phyloP scores from a whole-genome alignment of 805 yeast species.

The Wickerhamomyces kurtzmanii region DNA sequence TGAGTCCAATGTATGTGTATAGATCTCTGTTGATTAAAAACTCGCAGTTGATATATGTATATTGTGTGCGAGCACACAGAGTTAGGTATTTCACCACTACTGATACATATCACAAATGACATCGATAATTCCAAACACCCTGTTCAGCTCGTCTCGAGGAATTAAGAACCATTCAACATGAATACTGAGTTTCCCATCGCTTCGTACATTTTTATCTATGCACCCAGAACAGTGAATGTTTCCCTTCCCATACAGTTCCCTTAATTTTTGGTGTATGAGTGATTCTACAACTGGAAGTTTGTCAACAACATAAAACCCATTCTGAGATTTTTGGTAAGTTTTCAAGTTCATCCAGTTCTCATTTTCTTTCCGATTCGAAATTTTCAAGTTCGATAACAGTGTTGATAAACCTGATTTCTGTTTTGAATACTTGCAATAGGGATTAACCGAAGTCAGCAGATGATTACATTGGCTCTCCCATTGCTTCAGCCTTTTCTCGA shows the following conservation, averaged over 20 bases:
- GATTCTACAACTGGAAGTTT: constrained; percentile 10
- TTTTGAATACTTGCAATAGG: constrained; percentile 2
- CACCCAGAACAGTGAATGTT: constrained; percentile 16
- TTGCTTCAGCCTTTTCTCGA: constrained; percentile 9
- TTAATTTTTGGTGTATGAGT: constrained; percentile 8
- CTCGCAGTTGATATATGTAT: too few species aligned
- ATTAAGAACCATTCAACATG: constrained; percentile 18
- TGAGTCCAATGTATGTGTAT: too few species aligned
- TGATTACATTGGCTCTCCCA: constrained; percentile 18
- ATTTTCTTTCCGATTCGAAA: constrained; percentile 1
- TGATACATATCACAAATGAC: too few species aligned
- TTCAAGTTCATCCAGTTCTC: constrained; percentile 2
- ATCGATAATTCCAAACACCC: constrained; percentile 9
- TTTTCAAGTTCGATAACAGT: neutral
- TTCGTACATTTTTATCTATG: constrained; percentile 1
- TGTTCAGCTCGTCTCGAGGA: constrained; percentile 6
- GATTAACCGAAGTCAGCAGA: constrained; percentile 7
- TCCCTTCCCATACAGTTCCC: constrained; percentile 12
- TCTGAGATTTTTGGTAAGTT: too few species aligned
- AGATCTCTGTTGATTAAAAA: too few species aligned
- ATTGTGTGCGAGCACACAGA: too few species aligned
- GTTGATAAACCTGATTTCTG: neutral
- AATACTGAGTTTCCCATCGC: constrained; percentile 8
- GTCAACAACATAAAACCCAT: constrained; percentile 9
- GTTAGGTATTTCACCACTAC: too few species aligned